Evolutionary conservation across 1,284 basidiomycete species (phyloP).

Genomic region (Exobasidium rhododendri): DNA sequence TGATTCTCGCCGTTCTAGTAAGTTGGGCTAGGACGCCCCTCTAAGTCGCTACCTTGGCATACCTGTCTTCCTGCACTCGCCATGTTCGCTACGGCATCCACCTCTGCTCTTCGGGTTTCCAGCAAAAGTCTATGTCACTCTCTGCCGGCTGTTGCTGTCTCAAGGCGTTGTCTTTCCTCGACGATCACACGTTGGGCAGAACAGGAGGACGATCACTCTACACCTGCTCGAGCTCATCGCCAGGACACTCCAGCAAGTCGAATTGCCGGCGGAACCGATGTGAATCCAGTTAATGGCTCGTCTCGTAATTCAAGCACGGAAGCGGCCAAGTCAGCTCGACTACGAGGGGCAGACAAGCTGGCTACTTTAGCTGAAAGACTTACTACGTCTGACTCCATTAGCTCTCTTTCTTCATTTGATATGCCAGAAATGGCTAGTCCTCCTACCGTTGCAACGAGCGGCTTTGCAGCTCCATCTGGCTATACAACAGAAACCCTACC

Average conservation of each 20-base stretch:
- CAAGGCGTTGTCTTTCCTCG: neutral
- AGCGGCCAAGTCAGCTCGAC: neutral
- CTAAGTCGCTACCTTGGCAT: no score
- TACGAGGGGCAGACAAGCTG: neutral
- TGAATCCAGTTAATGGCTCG: neutral
- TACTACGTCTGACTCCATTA: neutral
- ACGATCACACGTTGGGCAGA: neutral
- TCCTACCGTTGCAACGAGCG: neutral
- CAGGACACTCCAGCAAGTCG: neutral
- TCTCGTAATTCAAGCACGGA: neutral
- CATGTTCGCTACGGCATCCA: neutral
- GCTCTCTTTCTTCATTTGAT: neutral
- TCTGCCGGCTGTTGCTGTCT: neutral
- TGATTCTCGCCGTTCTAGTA: no score
- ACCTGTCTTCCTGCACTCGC: no score
- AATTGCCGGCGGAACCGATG: neutral
- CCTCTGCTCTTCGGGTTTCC: neutral
- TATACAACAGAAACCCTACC: neutral
- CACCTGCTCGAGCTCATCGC: constrained; percentile 8
- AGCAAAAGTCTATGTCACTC: neutral
- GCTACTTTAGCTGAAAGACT: neutral
- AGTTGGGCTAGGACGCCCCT: no score
- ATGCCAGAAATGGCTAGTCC: neutral
- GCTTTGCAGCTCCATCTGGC: neutral
- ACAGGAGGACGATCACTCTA: neutral